These are phyloP conservation scores for Aphanomyces stellatus DNA, from an alignment of 352 stramenopile species.

Conservation along the genomic window DNA sequence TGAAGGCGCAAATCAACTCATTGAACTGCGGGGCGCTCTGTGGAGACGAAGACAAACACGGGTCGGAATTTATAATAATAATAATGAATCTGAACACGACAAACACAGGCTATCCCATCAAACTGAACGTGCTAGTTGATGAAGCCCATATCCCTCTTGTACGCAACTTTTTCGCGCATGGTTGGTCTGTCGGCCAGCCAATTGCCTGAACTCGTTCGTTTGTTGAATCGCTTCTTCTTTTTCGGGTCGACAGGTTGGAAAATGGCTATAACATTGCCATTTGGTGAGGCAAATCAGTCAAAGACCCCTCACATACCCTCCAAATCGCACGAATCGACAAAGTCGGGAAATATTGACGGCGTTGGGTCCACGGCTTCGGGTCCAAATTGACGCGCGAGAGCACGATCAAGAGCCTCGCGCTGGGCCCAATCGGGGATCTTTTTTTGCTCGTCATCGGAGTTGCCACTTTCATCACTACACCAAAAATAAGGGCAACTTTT, in stretches of 20 bases:
- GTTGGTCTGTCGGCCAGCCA: constrained; percentile 75
- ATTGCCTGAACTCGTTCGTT: constrained; percentile 78
- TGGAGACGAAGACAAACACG: too few species aligned
- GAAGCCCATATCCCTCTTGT: constrained; percentile 81
- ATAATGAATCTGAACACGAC: not conserved
- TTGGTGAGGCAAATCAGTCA: not conserved
- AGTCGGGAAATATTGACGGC: constrained; percentile 75
- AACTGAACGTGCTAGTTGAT: constrained; percentile 5
- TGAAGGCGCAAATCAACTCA: too few species aligned
- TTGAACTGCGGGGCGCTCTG: too few species aligned
- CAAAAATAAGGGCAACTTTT: too few species aligned
- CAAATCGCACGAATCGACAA: constrained; percentile 73
- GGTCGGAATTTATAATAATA: not conserved
- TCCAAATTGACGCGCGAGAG: constrained; percentile 61
- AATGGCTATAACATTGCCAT: constrained; percentile 34
- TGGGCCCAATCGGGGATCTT: constrained; percentile 77
- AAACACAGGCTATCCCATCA: too few species aligned
- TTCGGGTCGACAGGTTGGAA: constrained; percentile 58
- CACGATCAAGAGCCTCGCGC: constrained; percentile 59
- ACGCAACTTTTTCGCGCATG: constrained; percentile 63
- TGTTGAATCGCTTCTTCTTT: constrained; percentile 73
- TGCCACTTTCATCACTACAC: constrained; percentile 25
- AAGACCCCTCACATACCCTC: constrained; percentile 26
- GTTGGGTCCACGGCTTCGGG: constrained; percentile 62
- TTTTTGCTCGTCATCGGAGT: constrained; percentile 51